Percentiles rank a stretch among this genome's conserved stretches.
Evolutionary conservation across 257 asterid genomes (phyloP).

Genomic region (Solanum sejunctum): DNA sequence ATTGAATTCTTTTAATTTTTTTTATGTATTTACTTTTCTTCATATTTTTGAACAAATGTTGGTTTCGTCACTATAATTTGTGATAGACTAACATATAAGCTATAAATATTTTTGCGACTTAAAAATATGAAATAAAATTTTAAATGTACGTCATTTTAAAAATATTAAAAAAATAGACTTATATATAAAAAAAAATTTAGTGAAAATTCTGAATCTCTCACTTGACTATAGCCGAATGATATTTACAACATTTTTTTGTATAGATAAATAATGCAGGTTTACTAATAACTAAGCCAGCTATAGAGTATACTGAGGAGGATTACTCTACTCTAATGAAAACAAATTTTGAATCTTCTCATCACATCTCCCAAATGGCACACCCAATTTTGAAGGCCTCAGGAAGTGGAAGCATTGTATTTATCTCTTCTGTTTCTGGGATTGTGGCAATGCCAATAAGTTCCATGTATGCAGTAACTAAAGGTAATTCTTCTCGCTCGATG

Average conservation of each 20-base stretch:
- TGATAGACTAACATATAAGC: neutral
- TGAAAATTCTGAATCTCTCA: neutral
- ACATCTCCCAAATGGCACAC: neutral
- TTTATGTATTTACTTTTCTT: neutral
- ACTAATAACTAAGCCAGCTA: neutral
- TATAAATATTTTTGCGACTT: no score
- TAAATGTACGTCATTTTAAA: no score
- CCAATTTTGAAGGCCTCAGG: neutral
- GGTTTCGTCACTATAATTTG: neutral
- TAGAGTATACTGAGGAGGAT: neutral
- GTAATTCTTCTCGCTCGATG: neutral
- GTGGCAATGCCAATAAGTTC: neutral
- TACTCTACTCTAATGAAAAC: neutral
- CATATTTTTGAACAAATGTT: neutral
- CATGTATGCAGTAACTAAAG: neutral
- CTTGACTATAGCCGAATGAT: neutral
- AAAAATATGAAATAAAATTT: no score
- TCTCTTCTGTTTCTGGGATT: neutral
- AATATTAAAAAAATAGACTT: no score
- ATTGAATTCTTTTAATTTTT: neutral
- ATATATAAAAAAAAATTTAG: neutral
- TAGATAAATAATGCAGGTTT: neutral
- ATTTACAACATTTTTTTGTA: neutral
- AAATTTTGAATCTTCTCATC: neutral
- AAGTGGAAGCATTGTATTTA: neutral